A percentile compares a stretch with the other conserved stretches of the same genome.
Conservation (phyloP, 2,329 filamentous ascomycete genomes). For the Alternaria sp. region DNA sequence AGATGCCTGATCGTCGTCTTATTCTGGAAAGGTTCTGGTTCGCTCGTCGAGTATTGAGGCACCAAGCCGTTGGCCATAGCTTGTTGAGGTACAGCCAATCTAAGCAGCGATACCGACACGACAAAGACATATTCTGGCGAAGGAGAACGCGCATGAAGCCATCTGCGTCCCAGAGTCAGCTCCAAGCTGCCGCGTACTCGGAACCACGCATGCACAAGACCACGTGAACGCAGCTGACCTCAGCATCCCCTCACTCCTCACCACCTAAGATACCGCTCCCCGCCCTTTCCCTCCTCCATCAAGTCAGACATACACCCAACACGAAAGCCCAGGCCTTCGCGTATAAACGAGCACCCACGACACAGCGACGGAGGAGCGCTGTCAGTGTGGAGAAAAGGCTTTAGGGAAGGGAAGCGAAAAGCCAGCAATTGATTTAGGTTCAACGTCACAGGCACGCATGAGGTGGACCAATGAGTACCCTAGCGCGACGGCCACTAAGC, state of each 20-base stretch:
- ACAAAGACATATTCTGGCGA: neutral
- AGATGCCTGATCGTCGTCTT: neutral
- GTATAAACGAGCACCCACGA: neutral
- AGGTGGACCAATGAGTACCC: conserved; percentile 11
- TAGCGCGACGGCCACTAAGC: conserved; percentile 10
- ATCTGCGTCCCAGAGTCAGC: neutral
- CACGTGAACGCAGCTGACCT: conserved; percentile 3
- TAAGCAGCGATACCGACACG: too few species aligned
- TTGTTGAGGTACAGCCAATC: neutral
- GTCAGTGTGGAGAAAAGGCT: neutral
- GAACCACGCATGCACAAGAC: neutral
- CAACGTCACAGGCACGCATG: conserved; percentile 13
- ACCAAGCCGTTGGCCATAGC: neutral
- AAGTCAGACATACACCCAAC: neutral
- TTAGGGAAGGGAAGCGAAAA: neutral
- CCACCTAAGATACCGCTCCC: neutral
- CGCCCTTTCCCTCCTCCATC: neutral
- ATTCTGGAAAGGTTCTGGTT: neutral
- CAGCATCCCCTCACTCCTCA: neutral
- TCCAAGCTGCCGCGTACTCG: neutral
- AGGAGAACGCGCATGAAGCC: neutral
- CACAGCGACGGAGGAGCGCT: neutral
- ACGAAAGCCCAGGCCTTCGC: neutral
- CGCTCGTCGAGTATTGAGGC: neutral
- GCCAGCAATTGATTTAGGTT: conserved; percentile 2